phyloP scores from a whole-genome alignment of 2,329 filamentous ascomycete species.

The Fusarium sp. region DNA sequence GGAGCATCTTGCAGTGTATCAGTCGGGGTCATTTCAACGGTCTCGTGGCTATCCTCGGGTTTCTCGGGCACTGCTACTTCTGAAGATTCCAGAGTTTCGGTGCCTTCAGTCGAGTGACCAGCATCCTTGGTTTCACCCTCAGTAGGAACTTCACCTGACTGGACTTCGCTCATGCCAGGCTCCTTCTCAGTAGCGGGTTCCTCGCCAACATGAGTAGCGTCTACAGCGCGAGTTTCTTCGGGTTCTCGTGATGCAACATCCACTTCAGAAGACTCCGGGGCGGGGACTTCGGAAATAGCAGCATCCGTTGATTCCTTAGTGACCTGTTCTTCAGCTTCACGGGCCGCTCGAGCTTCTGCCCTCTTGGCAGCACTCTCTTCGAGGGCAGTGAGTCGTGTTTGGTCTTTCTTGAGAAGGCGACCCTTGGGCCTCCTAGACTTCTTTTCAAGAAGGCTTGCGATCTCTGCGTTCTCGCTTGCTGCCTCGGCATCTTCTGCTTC shows the following conservation, averaged over 20 bases:
- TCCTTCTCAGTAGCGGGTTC: background rate
- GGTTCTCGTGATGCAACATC: conserved; percentile 4
- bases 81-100: background rate
- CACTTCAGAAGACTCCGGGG: conserved; percentile 2
- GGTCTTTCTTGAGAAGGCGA: conserved; percentile 45
- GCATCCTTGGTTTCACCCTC: conserved; percentile 6
- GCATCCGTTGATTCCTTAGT: conserved; percentile 30
- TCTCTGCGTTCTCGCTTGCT: conserved; percentile 51
- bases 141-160: background rate
- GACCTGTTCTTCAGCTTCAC: conserved; percentile 39
- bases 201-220: conserved; percentile 1
- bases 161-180: conserved; percentile 1
- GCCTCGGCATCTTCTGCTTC: conserved; percentile 45
- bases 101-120: conserved; percentile 2
- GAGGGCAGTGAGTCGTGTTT: conserved; percentile 35
- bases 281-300: background rate
- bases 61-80: conserved; percentile 3
- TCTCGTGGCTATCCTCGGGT: background rate
- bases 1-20: conserved; percentile 16
- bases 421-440: conserved; percentile 46
- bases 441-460: conserved; percentile 59
- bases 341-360: conserved; percentile 49
- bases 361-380: conserved; percentile 44
- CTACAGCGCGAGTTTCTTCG: conserved; percentile 5
- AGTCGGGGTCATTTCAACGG: background rate